These are phyloP conservation scores for Penicillium maclennaniae DNA, from an alignment of 495 filamentous ascomycete species.

Conservation along the genomic window DNA sequence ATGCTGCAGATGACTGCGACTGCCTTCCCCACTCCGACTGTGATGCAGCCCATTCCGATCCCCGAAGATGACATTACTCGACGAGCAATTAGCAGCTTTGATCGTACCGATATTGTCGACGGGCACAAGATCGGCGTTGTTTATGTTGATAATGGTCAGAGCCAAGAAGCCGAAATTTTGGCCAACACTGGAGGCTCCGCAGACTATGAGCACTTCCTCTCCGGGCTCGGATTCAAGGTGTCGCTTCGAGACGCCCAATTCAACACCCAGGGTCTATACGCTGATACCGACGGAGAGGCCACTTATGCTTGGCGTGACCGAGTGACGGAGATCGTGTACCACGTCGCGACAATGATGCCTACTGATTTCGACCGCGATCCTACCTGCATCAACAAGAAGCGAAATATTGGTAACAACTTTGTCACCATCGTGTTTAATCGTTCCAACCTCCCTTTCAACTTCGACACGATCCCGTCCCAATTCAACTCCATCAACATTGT, in stretches of 20 bases:
- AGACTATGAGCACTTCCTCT: constrained; percentile 81
- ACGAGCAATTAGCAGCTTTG: constrained; percentile 74
- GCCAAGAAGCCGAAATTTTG: constrained; percentile 74
- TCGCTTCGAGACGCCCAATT: constrained; percentile 75
- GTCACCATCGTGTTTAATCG: constrained; percentile 98
- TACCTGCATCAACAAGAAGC: constrained; percentile 78
- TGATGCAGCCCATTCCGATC: constrained; percentile 69
- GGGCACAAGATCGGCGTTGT: constrained; percentile 94
- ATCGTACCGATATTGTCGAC: constrained; percentile 86
- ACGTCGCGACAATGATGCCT: constrained; percentile 96
- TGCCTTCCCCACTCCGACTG: constrained; percentile 65
- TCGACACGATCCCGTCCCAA: constrained; percentile 86
- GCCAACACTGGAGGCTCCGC: constrained; percentile 76
- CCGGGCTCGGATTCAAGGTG: constrained; percentile 74
- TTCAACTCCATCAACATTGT: constrained; percentile 97
- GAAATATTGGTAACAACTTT: constrained; percentile 95
- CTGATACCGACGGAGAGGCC: constrained; percentile 75
- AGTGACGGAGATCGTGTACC: constrained; percentile 92
- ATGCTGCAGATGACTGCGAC: constrained; percentile 65
- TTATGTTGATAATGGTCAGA: constrained; percentile 83
- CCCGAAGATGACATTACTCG: constrained; percentile 78
- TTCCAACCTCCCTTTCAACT: constrained; percentile 79
- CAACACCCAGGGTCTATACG: constrained; percentile 92
- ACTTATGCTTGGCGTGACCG: constrained; percentile 91
- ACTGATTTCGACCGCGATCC: constrained; percentile 73